Evolutionary conservation across 257 asterid species (phyloP).

Genomic region (Pogostemon cablin): DNA sequence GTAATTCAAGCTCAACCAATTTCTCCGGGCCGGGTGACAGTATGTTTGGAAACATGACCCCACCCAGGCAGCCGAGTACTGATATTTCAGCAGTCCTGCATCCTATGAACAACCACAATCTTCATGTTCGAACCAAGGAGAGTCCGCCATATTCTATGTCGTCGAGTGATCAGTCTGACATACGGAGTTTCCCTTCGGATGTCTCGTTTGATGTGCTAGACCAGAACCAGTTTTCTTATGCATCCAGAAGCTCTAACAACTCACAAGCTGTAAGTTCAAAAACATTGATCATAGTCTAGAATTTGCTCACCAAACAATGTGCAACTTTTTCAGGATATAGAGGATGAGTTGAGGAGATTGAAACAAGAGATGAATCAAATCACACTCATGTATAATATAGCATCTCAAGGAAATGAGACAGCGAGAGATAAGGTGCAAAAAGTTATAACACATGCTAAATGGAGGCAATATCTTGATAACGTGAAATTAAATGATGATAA

Average conservation of each 20-base stretch:
- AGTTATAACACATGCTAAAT: neutral
- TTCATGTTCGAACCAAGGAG: constrained; percentile 35
- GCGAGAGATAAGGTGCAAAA: constrained; percentile 48
- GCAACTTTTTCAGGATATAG: constrained; percentile 52
- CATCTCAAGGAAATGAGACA: constrained; percentile 50
- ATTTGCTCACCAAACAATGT: constrained; percentile 18
- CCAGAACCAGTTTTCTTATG: constrained; percentile 30
- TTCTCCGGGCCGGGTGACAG: constrained; percentile 33
- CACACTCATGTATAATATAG: constrained; percentile 57
- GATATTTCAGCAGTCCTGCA: constrained; percentile 38
- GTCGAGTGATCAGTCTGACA: constrained; percentile 40
- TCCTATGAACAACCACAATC: constrained; percentile 34
- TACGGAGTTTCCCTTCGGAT: constrained; percentile 42
- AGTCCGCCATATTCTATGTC: constrained; percentile 23
- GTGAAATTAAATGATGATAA: constrained; percentile 8
- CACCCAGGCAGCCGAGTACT: constrained; percentile 30
- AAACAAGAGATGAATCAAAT: constrained; percentile 67
- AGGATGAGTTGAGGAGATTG: constrained; percentile 70
- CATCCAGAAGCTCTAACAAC: constrained; percentile 40
- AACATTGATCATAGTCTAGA: neutral
- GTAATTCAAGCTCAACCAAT: constrained; percentile 38
- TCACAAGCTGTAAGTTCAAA: constrained; percentile 47
- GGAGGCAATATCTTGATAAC: neutral
- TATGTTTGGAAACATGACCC: constrained; percentile 30
- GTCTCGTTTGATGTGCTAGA: constrained; percentile 46